These are phyloP conservation scores for Triticum monococcum DNA, from an alignment of 176 grass and related monocot genomes.

Conservation along the genomic window DNA sequence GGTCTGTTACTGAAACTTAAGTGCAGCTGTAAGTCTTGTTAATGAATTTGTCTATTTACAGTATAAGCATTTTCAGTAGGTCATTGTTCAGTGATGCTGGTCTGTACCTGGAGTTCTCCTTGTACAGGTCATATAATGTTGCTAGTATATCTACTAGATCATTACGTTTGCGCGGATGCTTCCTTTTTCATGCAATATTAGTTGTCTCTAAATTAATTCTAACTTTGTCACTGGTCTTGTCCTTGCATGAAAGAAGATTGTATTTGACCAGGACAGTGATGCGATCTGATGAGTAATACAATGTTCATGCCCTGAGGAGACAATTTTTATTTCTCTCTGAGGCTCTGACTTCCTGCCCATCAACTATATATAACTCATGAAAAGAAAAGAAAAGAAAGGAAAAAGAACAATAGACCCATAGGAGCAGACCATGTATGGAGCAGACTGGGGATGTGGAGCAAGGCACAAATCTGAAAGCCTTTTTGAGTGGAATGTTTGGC, in stretches of 20 bases:
- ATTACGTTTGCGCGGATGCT: neutral
- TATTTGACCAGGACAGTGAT: neutral
- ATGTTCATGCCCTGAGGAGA: neutral
- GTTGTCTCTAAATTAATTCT: neutral
- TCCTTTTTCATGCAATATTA: neutral
- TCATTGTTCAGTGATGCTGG: neutral
- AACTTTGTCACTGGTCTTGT: neutral
- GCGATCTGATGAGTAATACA: neutral
- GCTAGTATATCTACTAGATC: neutral
- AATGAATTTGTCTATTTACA: neutral
- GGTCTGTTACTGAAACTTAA: neutral
- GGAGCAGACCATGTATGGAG: too few species aligned
- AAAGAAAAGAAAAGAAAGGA: neutral
- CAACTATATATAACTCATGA: neutral
- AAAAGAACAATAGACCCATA: neutral
- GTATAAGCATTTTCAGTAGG: neutral
- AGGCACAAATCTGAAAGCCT: neutral
- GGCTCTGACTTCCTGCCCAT: neutral
- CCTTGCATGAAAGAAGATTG: neutral
- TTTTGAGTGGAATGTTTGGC: slow-evolving; percentile 1
- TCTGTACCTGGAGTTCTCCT: neutral
- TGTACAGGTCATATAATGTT: neutral
- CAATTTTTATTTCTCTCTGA: neutral
- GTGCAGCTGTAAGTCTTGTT: neutral
- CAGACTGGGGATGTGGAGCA: neutral